A percentile compares a stretch with the other conserved stretches of the same genome.
Conservation (phyloP, 2,329 filamentous ascomycete species). For the Lachnellula willkommii region DNA sequence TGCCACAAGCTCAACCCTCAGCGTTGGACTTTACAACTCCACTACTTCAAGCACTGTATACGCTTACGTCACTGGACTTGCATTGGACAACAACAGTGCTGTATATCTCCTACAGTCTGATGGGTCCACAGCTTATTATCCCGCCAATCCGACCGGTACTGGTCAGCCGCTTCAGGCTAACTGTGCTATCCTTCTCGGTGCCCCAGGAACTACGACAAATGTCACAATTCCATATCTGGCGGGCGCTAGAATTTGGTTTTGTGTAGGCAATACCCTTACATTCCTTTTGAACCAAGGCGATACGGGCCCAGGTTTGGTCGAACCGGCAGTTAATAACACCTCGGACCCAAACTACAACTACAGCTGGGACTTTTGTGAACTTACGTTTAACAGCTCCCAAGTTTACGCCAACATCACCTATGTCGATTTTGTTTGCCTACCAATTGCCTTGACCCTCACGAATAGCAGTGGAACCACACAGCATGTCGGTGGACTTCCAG, state of each 20-base stretch:
- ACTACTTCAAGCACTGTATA: conserved; percentile 53
- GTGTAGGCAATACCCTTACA: conserved; percentile 51
- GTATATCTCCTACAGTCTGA: conserved; percentile 61
- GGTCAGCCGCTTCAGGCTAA: conserved; percentile 49
- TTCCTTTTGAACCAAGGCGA: conserved; percentile 65
- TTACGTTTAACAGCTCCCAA: conserved; percentile 57
- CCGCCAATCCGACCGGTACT: conserved; percentile 48
- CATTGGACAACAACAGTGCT: conserved; percentile 54
- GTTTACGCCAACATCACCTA: conserved; percentile 65
- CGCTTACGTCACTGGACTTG: conserved; percentile 66
- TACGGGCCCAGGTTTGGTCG: conserved; percentile 62
- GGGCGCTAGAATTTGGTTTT: conserved; percentile 69
- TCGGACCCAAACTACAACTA: conserved; percentile 56
- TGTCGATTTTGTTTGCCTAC: conserved; percentile 67
- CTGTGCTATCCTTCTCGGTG: conserved; percentile 61
- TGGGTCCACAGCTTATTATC: conserved; percentile 60
- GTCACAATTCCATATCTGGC: conserved; percentile 65
- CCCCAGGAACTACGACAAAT: conserved; percentile 52
- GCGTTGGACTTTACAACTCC: background rate
- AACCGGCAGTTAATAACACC: conserved; percentile 66
- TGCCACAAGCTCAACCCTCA: background rate
- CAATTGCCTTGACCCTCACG: conserved; percentile 49
- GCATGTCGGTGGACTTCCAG: conserved; percentile 49
- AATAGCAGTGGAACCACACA: conserved; percentile 38
- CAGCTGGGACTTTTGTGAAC: conserved; percentile 63